phyloP scores from a whole-genome alignment of 2,329 filamentous ascomycete genomes.

The Cytospora chrysosperma region DNA sequence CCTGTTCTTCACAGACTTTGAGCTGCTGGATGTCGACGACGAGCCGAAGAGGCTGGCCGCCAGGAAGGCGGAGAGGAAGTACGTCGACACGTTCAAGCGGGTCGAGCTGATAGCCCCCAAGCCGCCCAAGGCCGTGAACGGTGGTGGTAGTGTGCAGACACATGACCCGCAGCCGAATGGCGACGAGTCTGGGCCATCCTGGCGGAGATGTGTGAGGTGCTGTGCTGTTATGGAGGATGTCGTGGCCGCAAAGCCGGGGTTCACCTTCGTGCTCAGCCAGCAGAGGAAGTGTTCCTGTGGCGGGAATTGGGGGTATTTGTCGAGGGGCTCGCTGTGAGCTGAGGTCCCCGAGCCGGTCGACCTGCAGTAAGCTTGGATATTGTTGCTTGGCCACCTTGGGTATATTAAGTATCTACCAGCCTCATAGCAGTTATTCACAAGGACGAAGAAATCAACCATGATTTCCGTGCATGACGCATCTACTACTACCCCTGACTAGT shows the following conservation, averaged over 20 bases:
- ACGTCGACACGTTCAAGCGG: conserved; percentile 59
- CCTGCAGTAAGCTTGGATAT: not conserved
- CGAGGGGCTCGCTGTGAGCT: conserved; percentile 25
- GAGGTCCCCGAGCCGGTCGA: not conserved
- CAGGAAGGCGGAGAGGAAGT: conserved; percentile 38
- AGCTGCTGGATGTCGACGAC: conserved; percentile 64
- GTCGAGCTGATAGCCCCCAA: conserved; percentile 55
- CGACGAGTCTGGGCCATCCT: conserved; percentile 43
- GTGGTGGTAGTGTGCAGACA: not conserved
- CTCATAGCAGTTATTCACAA: not conserved
- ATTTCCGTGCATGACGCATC: not conserved
- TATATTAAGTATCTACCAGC: not conserved
- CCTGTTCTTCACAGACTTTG: conserved; percentile 72
- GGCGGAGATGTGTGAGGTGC: conserved; percentile 58
- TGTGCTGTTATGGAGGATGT: conserved; percentile 65
- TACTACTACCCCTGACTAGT: not conserved
- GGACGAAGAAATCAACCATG: not conserved
- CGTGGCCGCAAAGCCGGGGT: conserved; percentile 45
- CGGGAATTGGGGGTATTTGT: conserved; percentile 51
- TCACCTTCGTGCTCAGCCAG: conserved; percentile 53
- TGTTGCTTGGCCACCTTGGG: not conserved
- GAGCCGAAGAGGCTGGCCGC: conserved; percentile 48
- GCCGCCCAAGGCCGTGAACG: conserved; percentile 30
- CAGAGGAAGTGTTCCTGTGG: conserved; percentile 56
- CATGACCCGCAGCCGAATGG: conserved; percentile 27